Conservation (phyloP, 331 rosid genomes). For the Rhamnella rubrinervis region DNA sequence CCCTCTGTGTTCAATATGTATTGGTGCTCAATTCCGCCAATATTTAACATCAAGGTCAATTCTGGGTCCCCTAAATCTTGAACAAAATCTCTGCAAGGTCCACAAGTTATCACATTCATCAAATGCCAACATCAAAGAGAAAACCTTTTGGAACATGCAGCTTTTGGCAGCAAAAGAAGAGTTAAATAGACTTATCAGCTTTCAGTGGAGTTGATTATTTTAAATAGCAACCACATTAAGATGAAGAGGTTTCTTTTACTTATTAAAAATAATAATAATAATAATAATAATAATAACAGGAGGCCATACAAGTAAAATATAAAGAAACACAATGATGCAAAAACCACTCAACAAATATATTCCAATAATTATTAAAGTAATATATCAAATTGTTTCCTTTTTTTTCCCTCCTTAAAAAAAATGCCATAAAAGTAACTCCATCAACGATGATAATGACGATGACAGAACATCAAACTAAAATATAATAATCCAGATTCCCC, state of each 20-base stretch:
- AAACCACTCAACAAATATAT: neutral
- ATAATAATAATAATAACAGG: no score
- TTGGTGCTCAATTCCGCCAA: neutral
- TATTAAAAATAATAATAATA: no score
- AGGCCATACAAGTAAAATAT: no score
- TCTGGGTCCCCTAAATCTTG: slow-evolving; percentile 17
- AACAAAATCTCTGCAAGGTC: slow-evolving; percentile 10
- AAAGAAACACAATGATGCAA: slow-evolving; percentile 5
- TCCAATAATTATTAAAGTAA: neutral
- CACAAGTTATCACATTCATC: slow-evolving; percentile 10
- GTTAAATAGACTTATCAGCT: neutral
- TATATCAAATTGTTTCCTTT: neutral
- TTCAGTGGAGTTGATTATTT: slow-evolving; percentile 9
- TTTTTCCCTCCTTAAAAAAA: neutral
- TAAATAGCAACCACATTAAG: neutral
- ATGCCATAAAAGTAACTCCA: neutral
- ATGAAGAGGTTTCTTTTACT: neutral
- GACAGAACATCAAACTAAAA: neutral
- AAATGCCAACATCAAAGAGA: neutral
- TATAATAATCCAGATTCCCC: no score
- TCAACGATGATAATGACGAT: neutral
- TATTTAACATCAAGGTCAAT: slow-evolving; percentile 3
- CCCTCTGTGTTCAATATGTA: neutral
- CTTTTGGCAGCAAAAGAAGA: neutral
- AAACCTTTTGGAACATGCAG: slow-evolving; percentile 17